Conservation (phyloP, 176 grass and related monocot genomes). For the sorghum (Sorghum bicolor) region DNA sequence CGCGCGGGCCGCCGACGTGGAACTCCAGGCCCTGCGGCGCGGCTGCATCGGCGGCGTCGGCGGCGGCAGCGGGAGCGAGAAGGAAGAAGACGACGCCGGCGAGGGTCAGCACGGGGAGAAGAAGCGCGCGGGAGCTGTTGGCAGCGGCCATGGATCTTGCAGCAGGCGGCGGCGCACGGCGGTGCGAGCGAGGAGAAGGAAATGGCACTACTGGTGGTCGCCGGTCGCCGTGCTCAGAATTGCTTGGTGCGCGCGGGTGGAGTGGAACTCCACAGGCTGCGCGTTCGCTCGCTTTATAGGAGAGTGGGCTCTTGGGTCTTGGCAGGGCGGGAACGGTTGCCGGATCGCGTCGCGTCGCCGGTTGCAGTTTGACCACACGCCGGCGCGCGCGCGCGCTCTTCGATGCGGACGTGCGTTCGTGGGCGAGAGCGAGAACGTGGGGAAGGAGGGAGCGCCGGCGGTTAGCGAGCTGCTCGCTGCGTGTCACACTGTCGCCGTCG, state of each 20-base stretch:
- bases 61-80: neutral
- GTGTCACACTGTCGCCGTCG: neutral
- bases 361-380: neutral
- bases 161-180: neutral
- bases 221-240: neutral
- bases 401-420: neutral
- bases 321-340: neutral
- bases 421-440: neutral
- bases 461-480: neutral
- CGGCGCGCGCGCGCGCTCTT: neutral
- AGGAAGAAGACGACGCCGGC: neutral
- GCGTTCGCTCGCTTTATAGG: neutral
- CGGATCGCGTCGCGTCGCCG: neutral
- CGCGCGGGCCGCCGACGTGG: slow-evolving; percentile 63
- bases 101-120: neutral
- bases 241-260: neutral
- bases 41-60: neutral
- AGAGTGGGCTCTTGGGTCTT: neutral
- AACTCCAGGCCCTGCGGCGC: slow-evolving; percentile 19
- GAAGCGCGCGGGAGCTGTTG: neutral
- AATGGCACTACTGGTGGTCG: neutral
- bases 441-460: neutral
- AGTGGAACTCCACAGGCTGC: neutral
- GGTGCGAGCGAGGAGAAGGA: neutral
- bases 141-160: slow-evolving; percentile 19